Percentiles rank a stretch among this genome's conserved stretches.
Evolutionary conservation across 805 yeast genomes (phyloP).

Genomic region (Kazachstania kunashirensis): DNA sequence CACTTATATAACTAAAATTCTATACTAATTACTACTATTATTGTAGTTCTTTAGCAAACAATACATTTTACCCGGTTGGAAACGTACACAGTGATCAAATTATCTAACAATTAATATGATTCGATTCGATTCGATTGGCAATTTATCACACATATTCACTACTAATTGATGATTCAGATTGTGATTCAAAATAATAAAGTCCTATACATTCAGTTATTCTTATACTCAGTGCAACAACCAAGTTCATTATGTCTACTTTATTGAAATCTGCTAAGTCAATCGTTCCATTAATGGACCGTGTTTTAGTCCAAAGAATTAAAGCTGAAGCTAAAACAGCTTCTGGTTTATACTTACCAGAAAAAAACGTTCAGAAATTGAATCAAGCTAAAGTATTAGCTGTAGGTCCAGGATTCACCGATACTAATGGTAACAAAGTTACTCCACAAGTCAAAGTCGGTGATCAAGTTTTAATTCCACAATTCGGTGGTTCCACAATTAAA

Average conservation of each 20-base stretch:
- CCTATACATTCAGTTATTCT: too few relatives aligned
- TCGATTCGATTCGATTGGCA: too few relatives aligned
- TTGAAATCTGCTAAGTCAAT: conserved; percentile 78
- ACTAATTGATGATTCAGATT: too few relatives aligned
- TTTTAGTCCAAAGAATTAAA: conserved; percentile 87
- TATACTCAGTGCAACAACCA: too few relatives aligned
- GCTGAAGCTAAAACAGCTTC: conserved; percentile 86
- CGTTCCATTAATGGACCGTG: conserved; percentile 91
- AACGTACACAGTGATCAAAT: too few relatives aligned
- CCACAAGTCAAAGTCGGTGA: conserved; percentile 84
- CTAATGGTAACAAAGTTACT: conserved; percentile 61
- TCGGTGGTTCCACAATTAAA: conserved; percentile 86
- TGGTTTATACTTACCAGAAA: conserved; percentile 90
- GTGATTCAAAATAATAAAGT: too few relatives aligned
- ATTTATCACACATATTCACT: too few relatives aligned
- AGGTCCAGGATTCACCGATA: conserved; percentile 84
- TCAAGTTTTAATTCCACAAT: conserved; percentile 85
- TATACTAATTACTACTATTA: too few relatives aligned
- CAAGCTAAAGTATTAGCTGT: conserved; percentile 88
- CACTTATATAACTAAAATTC: too few relatives aligned
- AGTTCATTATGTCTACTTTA: conserved; percentile 44
- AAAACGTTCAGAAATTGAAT: conserved; percentile 88
- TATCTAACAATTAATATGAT: too few relatives aligned
- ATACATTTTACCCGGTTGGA: too few relatives aligned
- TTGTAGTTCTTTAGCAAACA: too few relatives aligned